These are phyloP conservation scores for Bolboschoenus planiculmis DNA, from an alignment of 176 grass and related monocot genomes.

Conservation along the genomic window DNA sequence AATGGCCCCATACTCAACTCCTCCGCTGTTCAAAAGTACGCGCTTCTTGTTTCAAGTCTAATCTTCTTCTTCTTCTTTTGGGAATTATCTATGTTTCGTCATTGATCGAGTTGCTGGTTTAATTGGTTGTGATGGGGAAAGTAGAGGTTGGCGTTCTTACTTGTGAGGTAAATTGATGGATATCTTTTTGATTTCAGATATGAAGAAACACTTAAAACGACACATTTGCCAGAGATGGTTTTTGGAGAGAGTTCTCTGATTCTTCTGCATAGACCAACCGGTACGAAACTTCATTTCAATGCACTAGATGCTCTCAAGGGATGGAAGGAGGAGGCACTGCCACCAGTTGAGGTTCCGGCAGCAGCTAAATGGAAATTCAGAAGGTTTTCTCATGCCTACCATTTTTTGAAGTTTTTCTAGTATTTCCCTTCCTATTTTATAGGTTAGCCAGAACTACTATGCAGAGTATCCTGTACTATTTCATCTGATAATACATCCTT, in stretches of 20 bases:
- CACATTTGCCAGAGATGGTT: slow-evolving; percentile 95
- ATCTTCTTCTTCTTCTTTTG: too few relatives aligned
- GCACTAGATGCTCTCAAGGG: slow-evolving; percentile 77
- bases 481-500: neutral
- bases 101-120: neutral
- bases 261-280: slow-evolving; percentile 44
- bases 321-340: slow-evolving; percentile 83
- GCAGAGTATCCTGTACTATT: neutral
- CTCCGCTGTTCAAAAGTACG: slow-evolving; percentile 47
- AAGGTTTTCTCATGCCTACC: slow-evolving; percentile 33
- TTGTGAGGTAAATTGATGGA: neutral
- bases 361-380: slow-evolving; percentile 97
- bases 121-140: too few relatives aligned
- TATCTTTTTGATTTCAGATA: slow-evolving; percentile 41
- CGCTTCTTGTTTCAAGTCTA: neutral
- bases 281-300: slow-evolving; percentile 68
- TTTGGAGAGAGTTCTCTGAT: slow-evolving; percentile 77
- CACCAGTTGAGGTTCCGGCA: slow-evolving; percentile 89
- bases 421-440: neutral
- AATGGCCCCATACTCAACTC: slow-evolving; percentile 78
- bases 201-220: slow-evolving; percentile 64
- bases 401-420: neutral
- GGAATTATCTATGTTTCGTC: too few relatives aligned
- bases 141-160: neutral
- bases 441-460: neutral